A percentile compares a stretch with the other conserved stretches of the same genome.
Evolutionary conservation across 345 rosid genomes (phyloP).

Genomic region (Isatis tinctoria): DNA sequence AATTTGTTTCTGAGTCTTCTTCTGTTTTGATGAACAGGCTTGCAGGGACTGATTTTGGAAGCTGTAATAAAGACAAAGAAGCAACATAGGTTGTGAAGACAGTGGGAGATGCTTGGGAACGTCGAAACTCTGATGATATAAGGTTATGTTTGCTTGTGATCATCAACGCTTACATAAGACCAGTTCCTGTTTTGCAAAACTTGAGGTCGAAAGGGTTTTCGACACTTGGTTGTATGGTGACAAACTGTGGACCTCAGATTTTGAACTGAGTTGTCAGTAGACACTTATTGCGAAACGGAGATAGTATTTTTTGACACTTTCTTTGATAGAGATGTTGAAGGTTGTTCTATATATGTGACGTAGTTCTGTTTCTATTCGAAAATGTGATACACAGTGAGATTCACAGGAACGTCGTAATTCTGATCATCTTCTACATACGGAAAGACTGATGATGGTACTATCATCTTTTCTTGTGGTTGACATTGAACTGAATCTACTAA

Average conservation of each 20-base stretch:
- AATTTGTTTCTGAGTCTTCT: slow-evolving; percentile 62
- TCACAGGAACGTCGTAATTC: too few relatives aligned
- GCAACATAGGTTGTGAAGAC: slow-evolving; percentile 51
- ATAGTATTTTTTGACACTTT: too few relatives aligned
- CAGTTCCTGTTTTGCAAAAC: slow-evolving; percentile 71
- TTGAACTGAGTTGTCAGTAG: too few relatives aligned
- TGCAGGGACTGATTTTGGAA: slow-evolving; percentile 49
- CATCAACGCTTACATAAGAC: slow-evolving; percentile 81
- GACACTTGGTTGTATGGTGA: slow-evolving; percentile 77
- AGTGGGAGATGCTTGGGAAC: slow-evolving; percentile 77
- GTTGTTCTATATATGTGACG: too few relatives aligned
- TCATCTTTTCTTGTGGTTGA: too few relatives aligned
- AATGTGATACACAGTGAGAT: too few relatives aligned
- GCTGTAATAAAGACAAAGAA: slow-evolving; percentile 34
- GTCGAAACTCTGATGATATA: slow-evolving; percentile 81
- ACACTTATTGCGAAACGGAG: too few relatives aligned
- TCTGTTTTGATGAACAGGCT: slow-evolving; percentile 46
- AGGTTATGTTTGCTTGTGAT: slow-evolving; percentile 77
- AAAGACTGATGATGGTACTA: too few relatives aligned
- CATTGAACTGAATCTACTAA: too few relatives aligned
- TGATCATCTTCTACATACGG: too few relatives aligned
- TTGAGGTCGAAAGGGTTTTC: slow-evolving; percentile 87
- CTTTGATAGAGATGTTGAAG: too few relatives aligned
- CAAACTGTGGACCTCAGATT: slow-evolving; percentile 82
- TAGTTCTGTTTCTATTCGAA: too few relatives aligned